Conservation (phyloP, 345 rosid species). For the Euphorbia tirucalli region DNA sequence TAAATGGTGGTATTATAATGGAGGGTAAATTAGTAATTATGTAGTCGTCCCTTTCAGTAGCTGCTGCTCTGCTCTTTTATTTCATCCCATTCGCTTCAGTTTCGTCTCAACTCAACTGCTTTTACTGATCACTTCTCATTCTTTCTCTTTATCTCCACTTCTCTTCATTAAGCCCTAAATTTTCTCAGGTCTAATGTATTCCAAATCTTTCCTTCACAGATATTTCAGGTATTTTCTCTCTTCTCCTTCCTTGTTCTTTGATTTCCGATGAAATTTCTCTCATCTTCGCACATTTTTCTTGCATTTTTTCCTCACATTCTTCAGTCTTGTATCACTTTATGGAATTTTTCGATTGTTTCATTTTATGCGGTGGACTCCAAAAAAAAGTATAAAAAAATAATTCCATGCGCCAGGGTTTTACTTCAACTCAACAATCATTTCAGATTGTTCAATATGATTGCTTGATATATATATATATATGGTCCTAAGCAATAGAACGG, state of each 20-base stretch:
- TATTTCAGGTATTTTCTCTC: background rate
- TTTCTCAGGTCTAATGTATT: background rate
- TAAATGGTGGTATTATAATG: too few relatives aligned
- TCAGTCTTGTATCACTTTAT: background rate
- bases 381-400: background rate
- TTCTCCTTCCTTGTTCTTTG: background rate
- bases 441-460: background rate
- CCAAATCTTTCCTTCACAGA: background rate
- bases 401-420: background rate
- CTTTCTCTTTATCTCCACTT: background rate
- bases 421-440: background rate
- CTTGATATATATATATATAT: background rate
- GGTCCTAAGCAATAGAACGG: background rate
- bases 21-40: too few relatives aligned
- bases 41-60: background rate
- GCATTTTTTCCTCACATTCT: background rate
- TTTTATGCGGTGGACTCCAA: background rate
- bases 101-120: background rate
- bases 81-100: background rate
- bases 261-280: background rate
- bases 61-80: background rate
- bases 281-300: background rate
- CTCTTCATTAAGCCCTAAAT: constrained; percentile 1
- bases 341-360: background rate
- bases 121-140: background rate